Evolutionary conservation across 2,329 filamentous ascomycete genomes (phyloP).

Genomic region (Colletotrichum karsti): DNA sequence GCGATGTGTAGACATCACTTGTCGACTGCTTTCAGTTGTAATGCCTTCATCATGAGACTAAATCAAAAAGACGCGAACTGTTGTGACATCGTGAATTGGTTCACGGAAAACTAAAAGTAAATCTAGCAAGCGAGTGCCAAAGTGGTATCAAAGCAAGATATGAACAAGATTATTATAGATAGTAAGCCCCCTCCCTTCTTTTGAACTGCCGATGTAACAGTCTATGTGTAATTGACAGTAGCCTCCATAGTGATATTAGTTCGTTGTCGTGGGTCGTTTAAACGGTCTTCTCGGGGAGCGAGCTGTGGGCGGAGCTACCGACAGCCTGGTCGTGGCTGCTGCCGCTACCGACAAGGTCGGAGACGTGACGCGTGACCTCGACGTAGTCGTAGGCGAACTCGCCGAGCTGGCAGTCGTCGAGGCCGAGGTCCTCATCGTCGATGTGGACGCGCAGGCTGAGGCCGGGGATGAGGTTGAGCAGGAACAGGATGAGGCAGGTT

Average conservation of each 20-base stretch:
- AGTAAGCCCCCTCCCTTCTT: background rate
- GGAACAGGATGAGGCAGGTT: slow-evolving; percentile 74
- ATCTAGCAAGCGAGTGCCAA: slow-evolving; percentile 18
- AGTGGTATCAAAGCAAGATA: slow-evolving; percentile 26
- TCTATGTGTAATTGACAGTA: background rate
- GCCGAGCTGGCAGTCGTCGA: slow-evolving; percentile 80
- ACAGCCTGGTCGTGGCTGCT: slow-evolving; percentile 11
- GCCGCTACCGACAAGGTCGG: slow-evolving; percentile 38
- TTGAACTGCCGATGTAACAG: background rate
- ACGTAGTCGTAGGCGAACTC: slow-evolving; percentile 89
- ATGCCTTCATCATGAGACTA: no score
- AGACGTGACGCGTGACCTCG: slow-evolving; percentile 73
- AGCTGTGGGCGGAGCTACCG: slow-evolving; percentile 27
- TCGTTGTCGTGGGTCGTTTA: background rate
- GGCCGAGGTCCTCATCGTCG: slow-evolving; percentile 74
- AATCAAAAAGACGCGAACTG: no score
- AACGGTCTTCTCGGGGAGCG: slow-evolving; percentile 29
- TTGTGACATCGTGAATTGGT: no score
- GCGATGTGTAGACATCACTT: no score
- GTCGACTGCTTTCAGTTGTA: no score
- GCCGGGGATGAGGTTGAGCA: slow-evolving; percentile 76
- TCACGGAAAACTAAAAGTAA: background rate
- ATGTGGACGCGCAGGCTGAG: slow-evolving; percentile 73
- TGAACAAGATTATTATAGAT: slow-evolving; percentile 21
- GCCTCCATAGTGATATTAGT: background rate